Conservation (phyloP, 768 basidiomycete species). For the Phallus indusiatus region DNA sequence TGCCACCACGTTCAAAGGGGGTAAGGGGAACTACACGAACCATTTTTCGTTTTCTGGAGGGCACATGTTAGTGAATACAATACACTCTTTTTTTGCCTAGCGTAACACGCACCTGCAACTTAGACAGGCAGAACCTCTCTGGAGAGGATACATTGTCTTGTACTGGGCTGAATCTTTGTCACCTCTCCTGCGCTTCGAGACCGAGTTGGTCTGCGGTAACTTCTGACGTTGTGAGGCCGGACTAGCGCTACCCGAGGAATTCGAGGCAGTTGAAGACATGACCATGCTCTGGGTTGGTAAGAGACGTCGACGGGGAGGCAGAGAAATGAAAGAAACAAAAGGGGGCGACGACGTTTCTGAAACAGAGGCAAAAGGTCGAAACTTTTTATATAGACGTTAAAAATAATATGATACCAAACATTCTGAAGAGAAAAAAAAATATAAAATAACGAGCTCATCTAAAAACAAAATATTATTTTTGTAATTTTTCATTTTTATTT, state of each 20-base stretch:
- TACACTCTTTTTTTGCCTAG: background rate
- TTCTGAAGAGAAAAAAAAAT: too few relatives aligned
- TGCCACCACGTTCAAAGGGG: background rate
- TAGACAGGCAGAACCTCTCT: slow-evolving; percentile 35
- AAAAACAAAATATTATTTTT: too few relatives aligned
- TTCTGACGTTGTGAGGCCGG: background rate
- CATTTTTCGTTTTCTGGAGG: slow-evolving; percentile 33
- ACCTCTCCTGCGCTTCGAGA: slow-evolving; percentile 2
- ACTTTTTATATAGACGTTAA: too few relatives aligned
- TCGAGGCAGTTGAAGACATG: slow-evolving; percentile 1
- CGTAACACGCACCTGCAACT: slow-evolving; percentile 29
- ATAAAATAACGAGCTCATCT: too few relatives aligned
- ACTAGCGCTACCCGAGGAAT: background rate
- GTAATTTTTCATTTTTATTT: too few relatives aligned
- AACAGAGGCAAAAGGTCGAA: too few relatives aligned
- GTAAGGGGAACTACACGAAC: slow-evolving; percentile 15
- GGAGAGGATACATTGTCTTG: slow-evolving; percentile 17
- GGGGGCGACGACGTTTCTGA: background rate
- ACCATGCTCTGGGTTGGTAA: too few relatives aligned
- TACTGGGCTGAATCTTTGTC: slow-evolving; percentile 1
- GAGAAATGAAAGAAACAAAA: background rate
- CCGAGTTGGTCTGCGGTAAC: background rate
- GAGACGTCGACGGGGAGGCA: background rate
- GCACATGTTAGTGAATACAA: background rate
- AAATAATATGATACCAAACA: too few relatives aligned